Conservation (phyloP, 2,329 filamentous ascomycete genomes). For the Aspergillus novofumigatus region DNA sequence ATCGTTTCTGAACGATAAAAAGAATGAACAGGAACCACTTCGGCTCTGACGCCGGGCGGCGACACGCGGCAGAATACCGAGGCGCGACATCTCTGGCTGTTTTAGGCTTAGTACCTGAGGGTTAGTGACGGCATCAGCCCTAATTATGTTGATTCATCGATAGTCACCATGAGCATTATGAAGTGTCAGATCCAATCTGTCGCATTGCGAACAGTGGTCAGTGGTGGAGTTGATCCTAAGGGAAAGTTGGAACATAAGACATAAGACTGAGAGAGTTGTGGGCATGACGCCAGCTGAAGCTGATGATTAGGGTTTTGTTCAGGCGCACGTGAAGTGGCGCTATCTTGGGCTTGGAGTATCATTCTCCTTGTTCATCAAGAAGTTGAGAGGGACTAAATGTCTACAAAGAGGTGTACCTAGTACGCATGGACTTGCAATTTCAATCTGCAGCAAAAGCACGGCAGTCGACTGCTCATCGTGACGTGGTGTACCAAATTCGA, state of each 20-base stretch:
- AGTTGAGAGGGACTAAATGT: too few relatives aligned
- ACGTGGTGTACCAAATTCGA: too few relatives aligned
- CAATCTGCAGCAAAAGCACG: too few relatives aligned
- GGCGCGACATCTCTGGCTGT: constrained; percentile 20
- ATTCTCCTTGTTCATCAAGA: too few relatives aligned
- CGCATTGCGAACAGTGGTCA: not conserved
- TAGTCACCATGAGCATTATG: not conserved
- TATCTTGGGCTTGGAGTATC: too few relatives aligned
- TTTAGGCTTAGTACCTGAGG: constrained; percentile 7
- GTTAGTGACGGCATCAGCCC: not conserved
- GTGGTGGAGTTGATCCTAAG: too few relatives aligned
- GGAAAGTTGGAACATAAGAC: too few relatives aligned
- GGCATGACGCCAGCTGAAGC: too few relatives aligned
- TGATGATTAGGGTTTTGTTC: not conserved
- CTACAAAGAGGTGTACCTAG: too few relatives aligned
- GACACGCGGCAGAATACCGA: constrained; percentile 28
- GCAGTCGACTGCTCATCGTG: too few relatives aligned
- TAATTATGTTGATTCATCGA: not conserved
- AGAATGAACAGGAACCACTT: constrained; percentile 12
- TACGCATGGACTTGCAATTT: too few relatives aligned
- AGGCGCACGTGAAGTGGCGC: not conserved
- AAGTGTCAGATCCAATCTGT: not conserved
- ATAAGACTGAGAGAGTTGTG: too few relatives aligned
- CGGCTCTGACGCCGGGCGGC: constrained; percentile 22
- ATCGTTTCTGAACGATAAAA: constrained; percentile 3